A percentile compares a stretch with the other conserved stretches of the same genome.
These are phyloP conservation scores for Plantago rigida DNA, from an alignment of 305 asterid genomes.

Conservation along the genomic window DNA sequence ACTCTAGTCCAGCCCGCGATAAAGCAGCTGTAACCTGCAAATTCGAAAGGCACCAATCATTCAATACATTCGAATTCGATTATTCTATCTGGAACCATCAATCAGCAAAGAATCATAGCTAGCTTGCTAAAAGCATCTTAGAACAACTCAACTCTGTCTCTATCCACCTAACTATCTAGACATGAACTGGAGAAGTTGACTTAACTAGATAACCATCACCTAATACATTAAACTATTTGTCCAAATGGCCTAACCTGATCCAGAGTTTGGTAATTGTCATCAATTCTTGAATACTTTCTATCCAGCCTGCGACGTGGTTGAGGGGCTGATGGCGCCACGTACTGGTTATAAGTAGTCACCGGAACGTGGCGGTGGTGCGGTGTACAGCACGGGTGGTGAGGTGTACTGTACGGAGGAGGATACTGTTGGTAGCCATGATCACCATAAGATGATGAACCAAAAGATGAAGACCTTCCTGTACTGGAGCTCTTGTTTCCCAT, in stretches of 20 bases:
- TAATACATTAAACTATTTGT: not conserved
- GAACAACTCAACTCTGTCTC: no score
- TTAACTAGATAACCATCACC: not conserved
- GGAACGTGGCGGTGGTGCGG: constrained; percentile 44
- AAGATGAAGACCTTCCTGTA: constrained; percentile 21
- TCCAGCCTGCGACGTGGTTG: constrained; percentile 29
- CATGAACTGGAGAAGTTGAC: not conserved
- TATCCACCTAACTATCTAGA: not conserved
- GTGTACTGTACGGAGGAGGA: constrained; percentile 19
- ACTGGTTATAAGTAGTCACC: constrained; percentile 22
- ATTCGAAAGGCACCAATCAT: constrained; percentile 2
- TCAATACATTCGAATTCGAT: no score
- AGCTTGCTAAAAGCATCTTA: no score
- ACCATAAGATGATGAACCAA: constrained; percentile 29
- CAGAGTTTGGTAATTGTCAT: constrained; percentile 44
- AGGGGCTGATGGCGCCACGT: constrained; percentile 29
- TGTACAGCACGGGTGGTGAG: constrained; percentile 32
- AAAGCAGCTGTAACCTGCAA: constrained; percentile 41
- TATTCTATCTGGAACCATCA: no score
- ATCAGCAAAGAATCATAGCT: no score
- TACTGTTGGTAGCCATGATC: constrained; percentile 27
- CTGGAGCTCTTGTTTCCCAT: constrained; percentile 37
- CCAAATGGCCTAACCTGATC: constrained; percentile 37
- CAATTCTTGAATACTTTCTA: constrained; percentile 43
- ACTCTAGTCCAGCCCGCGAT: constrained; percentile 37